Base-by-base conservation (phyloP, 495 filamentous ascomycete genomes). In the Acidomyces sp. region DNA sequence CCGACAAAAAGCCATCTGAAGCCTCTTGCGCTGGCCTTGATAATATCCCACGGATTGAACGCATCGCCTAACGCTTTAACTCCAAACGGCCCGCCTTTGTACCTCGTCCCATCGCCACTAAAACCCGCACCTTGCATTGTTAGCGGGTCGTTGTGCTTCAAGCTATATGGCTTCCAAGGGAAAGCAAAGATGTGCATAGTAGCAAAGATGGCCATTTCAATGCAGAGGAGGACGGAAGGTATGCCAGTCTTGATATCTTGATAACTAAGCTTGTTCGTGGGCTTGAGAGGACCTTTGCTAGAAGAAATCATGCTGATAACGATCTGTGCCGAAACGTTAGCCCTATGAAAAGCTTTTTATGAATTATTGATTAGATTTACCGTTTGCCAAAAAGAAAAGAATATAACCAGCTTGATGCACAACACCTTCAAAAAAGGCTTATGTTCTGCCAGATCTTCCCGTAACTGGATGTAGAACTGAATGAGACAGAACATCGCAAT, bases 401-500 rank as follows among this genome's bases (percentile, higher is more conserved):
- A 94, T 57, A 94, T 90, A 48, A 93, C 87, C 26, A 93, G 71
- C 53, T 93, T 93, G 55, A 94, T 93, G 42, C 84, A 81, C 3
- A 85, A 46, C 6, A 94, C 72, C 54, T 94, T 94, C 39, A 93
- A 60, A 43, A 92, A 82, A 2, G 85, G 82, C 13, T 61, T 63
- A 46, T 93, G 70, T 22, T 76, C 65, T n/a, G 68, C 68, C 17
- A 94, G 67, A 38, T 82, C 72, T 6, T 64, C 57, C 41, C 71
- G 75, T 28, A 88, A 61, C 52, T 92, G 83, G 32, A 80, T 50
- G 54, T 93, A 95, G 59, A 92, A 93, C 46, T 93, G 83, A 47
- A 95, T 82, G 39, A 95, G 53, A 54, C 79, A 85, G 64, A 83
- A 93, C 84, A 95, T 93, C 33, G 87, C 87, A 39, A 94, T 74